Base-by-base conservation (phyloP, 2,329 filamentous ascomycete species). In the Colletotrichum kahawae region DNA sequence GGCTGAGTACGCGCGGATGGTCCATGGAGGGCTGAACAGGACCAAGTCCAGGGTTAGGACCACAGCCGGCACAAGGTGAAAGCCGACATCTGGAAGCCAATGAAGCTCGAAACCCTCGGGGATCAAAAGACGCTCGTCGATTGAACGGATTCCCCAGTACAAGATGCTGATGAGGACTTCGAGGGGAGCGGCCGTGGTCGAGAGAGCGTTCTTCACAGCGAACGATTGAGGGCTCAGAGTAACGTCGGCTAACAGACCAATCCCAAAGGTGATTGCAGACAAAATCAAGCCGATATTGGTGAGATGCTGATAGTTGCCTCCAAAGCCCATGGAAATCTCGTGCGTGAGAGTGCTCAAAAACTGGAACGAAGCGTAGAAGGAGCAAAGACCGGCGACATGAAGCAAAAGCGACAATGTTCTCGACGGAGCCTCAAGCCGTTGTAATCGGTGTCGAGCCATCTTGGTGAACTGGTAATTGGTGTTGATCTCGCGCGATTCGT, bases 11-110 rank as follows among this genome's bases (percentile, higher is more conserved):
- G 88, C 87, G 12, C 88, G 87, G 75, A 94, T 90, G 0, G 92
- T 92, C 92, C 93, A 95, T 1, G 94, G 94, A 13, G 94, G 94
- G 62, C 92, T 94, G 60, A 95, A 87, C 51, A 95, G 86, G 21
- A 95, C 81, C 18, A 94, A 84, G 80, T 96, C 94, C 54, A 93
- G 77, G 1, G 88, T 86, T 66, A 95, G 84, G 60, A 95, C 87
- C 18, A 94, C 82, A 24, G 92, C 88, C 4, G 94, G 94, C 67
- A 92, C 89, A 27, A 91, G 87, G 81, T 94, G 92, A 79, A 94
- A 93, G 48, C 91, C 90, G 13, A 93, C 79, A 81, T 95, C 93
- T 18, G 89, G 88, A 29, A 87, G 77, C 33, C 91, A 83, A 9
- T 88, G 87, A 59, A 94, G 84, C 38, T 89, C 84, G 34, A 93